Base-by-base conservation (phyloP, 1,139 yeast species). In the Starmera stellimalicola region DNA sequence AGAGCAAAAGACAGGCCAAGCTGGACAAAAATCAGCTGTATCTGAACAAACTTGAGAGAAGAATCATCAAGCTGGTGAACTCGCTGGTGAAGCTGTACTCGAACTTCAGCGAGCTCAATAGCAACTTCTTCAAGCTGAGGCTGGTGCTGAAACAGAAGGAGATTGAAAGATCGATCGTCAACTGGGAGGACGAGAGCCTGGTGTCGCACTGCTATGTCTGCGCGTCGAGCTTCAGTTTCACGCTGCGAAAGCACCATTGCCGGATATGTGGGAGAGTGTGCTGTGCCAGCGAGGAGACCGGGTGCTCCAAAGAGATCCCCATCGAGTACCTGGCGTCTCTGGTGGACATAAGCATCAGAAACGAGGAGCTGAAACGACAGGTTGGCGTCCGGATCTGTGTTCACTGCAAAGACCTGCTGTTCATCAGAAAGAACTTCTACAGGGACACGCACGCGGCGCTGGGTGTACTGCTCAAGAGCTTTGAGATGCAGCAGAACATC, bases 201-300 rank as follows among this genome's bases (percentile, higher is more conserved):
- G 67, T 69, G 0, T 47, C 61, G 1, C 60, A 64, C 39, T 91
- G 98, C 52, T 64, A 72, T 4, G 62, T 83, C 5, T 91, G 98
- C 48, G 54, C 62, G 16, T 61, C 65, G 10, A 49, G 52, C 25
- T 91, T 85, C 53, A 66, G 66, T 19, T 58, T 81, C 31, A 53
- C 79, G 6, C 52, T 73, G 16, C 63, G 95, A 37, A 85, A 83
- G 45, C 97, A 91, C 51, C 96, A 85, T 52, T 85, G 95, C 52
- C 62, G 95, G 23, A 55, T 84, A 23, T 91, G 97, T 60, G 97
- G 97, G 0, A 52, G 58, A 22, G 71, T 82, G 1, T 87, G 85
- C 0, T 88, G 97, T 58, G 94, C 82, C 26, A 80, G 78, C 47
- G 50, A 68, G 0, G 47, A 47, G 2, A 63, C 68, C 0, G 70